phyloP scores from a whole-genome alignment of 495 filamentous ascomycete species.

The Opeltia flavorubescens region DNA sequence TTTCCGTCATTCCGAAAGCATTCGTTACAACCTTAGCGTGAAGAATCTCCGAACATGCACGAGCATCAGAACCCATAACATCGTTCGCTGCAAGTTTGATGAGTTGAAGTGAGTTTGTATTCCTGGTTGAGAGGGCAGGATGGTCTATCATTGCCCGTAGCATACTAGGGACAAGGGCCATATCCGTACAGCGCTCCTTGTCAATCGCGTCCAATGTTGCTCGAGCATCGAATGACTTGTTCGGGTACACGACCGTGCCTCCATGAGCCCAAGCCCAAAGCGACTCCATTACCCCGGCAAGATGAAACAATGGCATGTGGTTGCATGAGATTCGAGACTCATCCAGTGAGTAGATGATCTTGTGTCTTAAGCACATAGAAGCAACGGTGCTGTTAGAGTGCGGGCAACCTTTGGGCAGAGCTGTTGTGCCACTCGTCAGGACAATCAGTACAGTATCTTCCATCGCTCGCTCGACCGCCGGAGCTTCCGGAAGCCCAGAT shows the following conservation, averaged over 20 bases:
- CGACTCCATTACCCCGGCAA: constrained; percentile 21
- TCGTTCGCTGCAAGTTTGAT: constrained; percentile 21
- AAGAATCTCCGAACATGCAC: constrained; percentile 15
- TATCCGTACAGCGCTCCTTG: constrained; percentile 18
- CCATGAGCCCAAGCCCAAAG: constrained; percentile 23
- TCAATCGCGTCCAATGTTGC: constrained; percentile 19
- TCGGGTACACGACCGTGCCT: constrained; percentile 21
- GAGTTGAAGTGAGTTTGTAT: constrained; percentile 15
- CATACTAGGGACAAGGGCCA: constrained; percentile 25
- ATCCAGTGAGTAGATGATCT: neutral
- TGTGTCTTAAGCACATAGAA: neutral
- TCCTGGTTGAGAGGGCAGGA: constrained; percentile 9
- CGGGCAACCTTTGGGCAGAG: neutral
- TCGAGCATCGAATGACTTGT: constrained; percentile 20
- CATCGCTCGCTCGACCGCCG: neutral
- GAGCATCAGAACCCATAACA: constrained; percentile 6
- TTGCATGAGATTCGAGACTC: neutral
- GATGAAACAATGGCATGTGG: constrained; percentile 25
- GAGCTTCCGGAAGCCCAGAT: neutral
- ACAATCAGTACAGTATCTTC: neutral
- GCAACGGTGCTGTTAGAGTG: neutral
- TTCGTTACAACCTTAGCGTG: constrained; percentile 19
- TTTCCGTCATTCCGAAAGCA: constrained; percentile 32
- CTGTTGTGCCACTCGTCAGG: neutral
- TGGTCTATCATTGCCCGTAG: constrained; percentile 18